Evolutionary conservation across 2,329 filamentous ascomycete genomes (phyloP), one percentile per base, ranked within the genome.

Genomic region (Gyromitra esculenta): DNA sequence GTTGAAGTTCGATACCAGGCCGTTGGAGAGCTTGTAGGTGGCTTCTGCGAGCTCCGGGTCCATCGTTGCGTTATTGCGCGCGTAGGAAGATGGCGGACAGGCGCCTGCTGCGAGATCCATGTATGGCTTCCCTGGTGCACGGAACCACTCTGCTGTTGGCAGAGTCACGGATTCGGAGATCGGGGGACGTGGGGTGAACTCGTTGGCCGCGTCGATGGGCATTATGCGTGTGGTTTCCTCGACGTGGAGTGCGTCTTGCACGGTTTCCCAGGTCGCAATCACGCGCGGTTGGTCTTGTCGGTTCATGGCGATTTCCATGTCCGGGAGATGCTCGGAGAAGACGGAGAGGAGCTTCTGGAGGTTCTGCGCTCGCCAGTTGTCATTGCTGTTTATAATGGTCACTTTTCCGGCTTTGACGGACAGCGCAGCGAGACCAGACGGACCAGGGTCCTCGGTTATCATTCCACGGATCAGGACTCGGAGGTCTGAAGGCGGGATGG

Each of bases 261-360:
- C 86, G 13, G 87, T 84, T 69, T 90, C 86, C 83, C 86, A 89
- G 8, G 88, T 86, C 1, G 89, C 88, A 39, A 91, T 83, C n/a
- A 91, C 82, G 25, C 89, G 85, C 37, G 89, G 86, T 81, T 91
- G 88, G 81, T 91, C 89, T 83, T 90, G 85, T 67, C 86, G 85
- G 81, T 91, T 91, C 83, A 91, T 88, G 9, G 89, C 87, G 84
- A 91, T 90, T 81, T 91, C 89, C 81, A 91, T 87, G 77, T 91
- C 89, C 3, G 89, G 89, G 25, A 91, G 81, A 64, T 86, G 83
- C 13, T 85, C 81, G 35, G 87, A 86, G 45, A 89, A 79, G 25
- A 90, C 85, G 11, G 81, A 79, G 1, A 85, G 79, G 82, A 85
- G 85, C 1, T 81, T 81, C 31, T 81, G 81, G 65, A 85, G 82